These are phyloP conservation scores for Teunomyces stri DNA, from an alignment of 805 yeast genomes.

Conservation along the genomic window DNA sequence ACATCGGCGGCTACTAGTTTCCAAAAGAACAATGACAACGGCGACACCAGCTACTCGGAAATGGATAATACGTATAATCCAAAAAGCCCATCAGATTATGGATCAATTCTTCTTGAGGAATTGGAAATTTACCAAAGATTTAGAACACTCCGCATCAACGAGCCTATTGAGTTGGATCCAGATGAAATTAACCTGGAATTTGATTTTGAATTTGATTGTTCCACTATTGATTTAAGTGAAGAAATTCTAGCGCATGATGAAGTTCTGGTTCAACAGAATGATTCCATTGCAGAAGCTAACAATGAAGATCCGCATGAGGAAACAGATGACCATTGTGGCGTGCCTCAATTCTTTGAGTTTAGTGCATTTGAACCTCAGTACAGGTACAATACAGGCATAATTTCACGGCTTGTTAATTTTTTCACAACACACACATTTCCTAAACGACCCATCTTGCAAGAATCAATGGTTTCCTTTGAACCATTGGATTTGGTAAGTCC, in stretches of 20 bases:
- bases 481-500: conserved; percentile 2
- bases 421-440: background rate
- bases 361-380: conserved; percentile 1
- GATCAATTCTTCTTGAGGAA: background rate
- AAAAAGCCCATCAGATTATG: background rate
- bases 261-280: background rate
- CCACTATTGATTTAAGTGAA: background rate
- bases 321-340: too few relatives aligned
- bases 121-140: background rate
- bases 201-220: background rate
- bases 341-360: background rate
- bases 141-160: background rate
- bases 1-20: background rate
- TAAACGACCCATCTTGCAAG: background rate
- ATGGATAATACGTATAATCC: background rate
- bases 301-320: background rate
- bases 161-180: background rate
- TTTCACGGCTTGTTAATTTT: background rate
- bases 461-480: background rate
- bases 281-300: background rate
- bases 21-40: background rate
- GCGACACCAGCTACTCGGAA: background rate
- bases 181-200: background rate
- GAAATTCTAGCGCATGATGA: background rate
- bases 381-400: background rate